Evolutionary conservation across 176 grass and related monocot genomes (phyloP).

Genomic region (Triticum dicoccoides): DNA sequence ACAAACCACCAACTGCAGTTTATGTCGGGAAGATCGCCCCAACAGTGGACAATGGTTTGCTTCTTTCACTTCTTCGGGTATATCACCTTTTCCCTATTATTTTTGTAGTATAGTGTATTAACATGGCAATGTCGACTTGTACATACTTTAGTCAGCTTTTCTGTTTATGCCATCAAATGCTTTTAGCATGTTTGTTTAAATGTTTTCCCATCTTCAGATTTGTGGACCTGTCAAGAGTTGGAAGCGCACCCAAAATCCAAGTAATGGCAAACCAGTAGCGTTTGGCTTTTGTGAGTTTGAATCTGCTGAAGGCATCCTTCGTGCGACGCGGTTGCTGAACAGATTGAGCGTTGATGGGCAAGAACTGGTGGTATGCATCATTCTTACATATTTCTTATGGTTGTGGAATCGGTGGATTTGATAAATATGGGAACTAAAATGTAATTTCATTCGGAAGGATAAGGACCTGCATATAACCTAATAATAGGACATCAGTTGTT

Average conservation of each 20-base stretch:
- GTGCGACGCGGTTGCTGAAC: constrained; percentile 80
- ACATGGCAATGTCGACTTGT: not conserved
- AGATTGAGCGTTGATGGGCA: constrained; percentile 94
- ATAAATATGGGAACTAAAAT: not conserved
- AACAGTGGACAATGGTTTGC: constrained; percentile 93
- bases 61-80: constrained; percentile 86
- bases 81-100: not conserved
- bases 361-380: constrained; percentile 80
- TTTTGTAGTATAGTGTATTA: not conserved
- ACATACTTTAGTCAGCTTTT: not conserved
- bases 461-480: not conserved
- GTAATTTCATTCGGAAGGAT: not conserved
- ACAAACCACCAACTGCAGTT: constrained; percentile 95
- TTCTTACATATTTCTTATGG: not conserved
- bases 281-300: constrained; percentile 99
- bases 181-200: not conserved
- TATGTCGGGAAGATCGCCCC: constrained; percentile 95
- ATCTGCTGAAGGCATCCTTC: constrained; percentile 89
- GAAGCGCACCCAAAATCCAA: constrained; percentile 97
- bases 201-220: constrained; percentile 49
- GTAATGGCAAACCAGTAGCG: constrained; percentile 75
- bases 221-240: constrained; percentile 95
- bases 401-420: not conserved
- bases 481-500: not conserved
- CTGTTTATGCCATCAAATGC: not conserved